Evolutionary conservation across 2,329 filamentous ascomycete genomes (phyloP).

Genomic region (Fusarium tanahbumbuense): DNA sequence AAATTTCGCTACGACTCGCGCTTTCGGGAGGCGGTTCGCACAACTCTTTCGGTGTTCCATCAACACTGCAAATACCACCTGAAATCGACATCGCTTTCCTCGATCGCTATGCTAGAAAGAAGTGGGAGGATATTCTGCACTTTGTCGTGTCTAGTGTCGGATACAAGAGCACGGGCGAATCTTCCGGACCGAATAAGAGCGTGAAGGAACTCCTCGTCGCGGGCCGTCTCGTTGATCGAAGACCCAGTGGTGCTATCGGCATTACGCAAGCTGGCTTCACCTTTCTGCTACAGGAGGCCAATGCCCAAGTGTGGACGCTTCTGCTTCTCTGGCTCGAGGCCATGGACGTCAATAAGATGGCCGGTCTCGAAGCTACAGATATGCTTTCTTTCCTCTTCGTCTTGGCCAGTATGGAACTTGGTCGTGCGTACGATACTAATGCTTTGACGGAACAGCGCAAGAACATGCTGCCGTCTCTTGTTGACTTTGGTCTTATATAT

Average conservation of each 20-base stretch:
- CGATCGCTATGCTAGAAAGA: constrained; percentile 85
- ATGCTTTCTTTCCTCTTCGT: constrained; percentile 97
- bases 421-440: constrained; percentile 87
- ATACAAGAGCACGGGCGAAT: constrained; percentile 59
- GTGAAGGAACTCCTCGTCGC: constrained; percentile 87
- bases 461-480: constrained; percentile 89
- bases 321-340: constrained; percentile 93
- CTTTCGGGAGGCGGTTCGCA: constrained; percentile 88
- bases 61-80: constrained; percentile 69
- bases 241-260: constrained; percentile 72
- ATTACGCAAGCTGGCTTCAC: constrained; percentile 96
- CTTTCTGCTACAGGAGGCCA: constrained; percentile 93
- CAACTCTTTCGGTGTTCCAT: constrained; percentile 91
- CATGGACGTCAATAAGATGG: constrained; percentile 67
- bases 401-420: constrained; percentile 91
- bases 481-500: constrained; percentile 94
- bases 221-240: constrained; percentile 80
- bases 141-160: constrained; percentile 88
- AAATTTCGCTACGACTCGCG: constrained; percentile 83
- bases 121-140: constrained; percentile 96
- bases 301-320: constrained; percentile 96
- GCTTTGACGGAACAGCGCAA: constrained; percentile 84
- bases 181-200: constrained; percentile 72
- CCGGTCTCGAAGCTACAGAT: constrained; percentile 88
- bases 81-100: constrained; percentile 78